These are phyloP conservation scores for Glycine latifolia DNA, from an alignment of 306 rosid species.

Conservation along the genomic window DNA sequence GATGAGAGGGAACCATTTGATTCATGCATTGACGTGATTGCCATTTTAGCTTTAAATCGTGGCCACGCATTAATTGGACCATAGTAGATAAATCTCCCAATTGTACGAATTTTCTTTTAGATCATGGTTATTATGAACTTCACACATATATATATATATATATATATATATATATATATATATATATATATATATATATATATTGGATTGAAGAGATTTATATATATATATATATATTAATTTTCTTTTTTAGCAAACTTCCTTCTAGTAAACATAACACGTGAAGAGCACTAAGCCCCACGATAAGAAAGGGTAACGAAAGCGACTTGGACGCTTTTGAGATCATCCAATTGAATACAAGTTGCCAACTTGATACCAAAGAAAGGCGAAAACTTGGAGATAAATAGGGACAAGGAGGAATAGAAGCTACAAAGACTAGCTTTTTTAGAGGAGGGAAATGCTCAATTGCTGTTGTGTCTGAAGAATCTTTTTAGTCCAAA, in stretches of 20 bases:
- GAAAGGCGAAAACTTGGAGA: neutral
- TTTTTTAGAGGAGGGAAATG: conserved; percentile 7
- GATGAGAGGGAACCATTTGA: conserved; percentile 16
- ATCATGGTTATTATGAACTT: neutral
- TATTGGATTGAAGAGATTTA: too few relatives aligned
- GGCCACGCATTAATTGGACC: conserved; percentile 17
- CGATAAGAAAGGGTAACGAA: conserved; percentile 53
- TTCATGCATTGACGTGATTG: neutral
- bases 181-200: too few relatives aligned
- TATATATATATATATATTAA: too few relatives aligned
- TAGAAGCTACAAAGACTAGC: conserved; percentile 47
- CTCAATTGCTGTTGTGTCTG: conserved; percentile 26
- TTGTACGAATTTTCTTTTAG: too few relatives aligned
- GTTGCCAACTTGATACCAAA: conserved; percentile 62
- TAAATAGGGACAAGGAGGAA: conserved; percentile 6
- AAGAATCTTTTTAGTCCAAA: conserved; percentile 40
- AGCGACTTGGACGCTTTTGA: conserved; percentile 42
- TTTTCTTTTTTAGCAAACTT: neutral
- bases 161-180: too few relatives aligned
- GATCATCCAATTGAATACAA: conserved; percentile 50
- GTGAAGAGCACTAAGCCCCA: conserved; percentile 56
- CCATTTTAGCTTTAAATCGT: conserved; percentile 34
- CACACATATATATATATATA: neutral
- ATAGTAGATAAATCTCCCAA: neutral
- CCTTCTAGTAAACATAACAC: conserved; percentile 46